A percentile compares a stretch with the other conserved stretches of the same genome.
phyloP scores from a whole-genome alignment of 2,329 filamentous ascomycete species.

The Monosporascus sp. region DNA sequence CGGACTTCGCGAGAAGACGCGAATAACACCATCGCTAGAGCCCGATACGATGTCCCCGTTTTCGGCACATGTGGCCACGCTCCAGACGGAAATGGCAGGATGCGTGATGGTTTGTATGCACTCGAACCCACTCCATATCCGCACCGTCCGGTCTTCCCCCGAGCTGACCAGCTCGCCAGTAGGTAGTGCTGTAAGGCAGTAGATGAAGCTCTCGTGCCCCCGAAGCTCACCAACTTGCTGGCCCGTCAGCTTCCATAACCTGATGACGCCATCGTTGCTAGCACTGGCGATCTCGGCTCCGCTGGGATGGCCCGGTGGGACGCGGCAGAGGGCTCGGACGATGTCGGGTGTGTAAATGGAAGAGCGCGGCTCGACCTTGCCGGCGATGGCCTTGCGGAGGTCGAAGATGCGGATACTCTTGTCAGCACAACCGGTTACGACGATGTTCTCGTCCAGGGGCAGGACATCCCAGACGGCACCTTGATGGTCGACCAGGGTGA shows the following conservation, averaged over 20 bases:
- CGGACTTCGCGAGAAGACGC: slow-evolving; percentile 72
- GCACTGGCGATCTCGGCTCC: slow-evolving; percentile 92
- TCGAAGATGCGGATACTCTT: slow-evolving; percentile 82
- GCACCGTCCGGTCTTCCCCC: slow-evolving; percentile 88
- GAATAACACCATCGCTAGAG: slow-evolving; percentile 79
- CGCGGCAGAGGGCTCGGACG: slow-evolving; percentile 78
- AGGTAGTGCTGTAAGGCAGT: slow-evolving; percentile 71
- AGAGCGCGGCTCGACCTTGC: slow-evolving; percentile 46
- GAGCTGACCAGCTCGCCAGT: slow-evolving; percentile 86
- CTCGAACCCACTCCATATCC: slow-evolving; percentile 76
- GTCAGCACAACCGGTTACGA: slow-evolving; percentile 91
- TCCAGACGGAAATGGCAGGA: slow-evolving; percentile 94
- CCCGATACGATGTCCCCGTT: slow-evolving; percentile 93
- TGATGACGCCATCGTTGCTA: slow-evolving; percentile 84
- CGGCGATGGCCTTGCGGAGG: slow-evolving; percentile 54
- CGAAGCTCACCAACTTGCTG: slow-evolving; percentile 69
- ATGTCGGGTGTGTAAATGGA: slow-evolving; percentile 69
- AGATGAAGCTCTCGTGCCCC: slow-evolving; percentile 94
- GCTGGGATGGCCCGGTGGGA: slow-evolving; percentile 70
- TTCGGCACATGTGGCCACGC: slow-evolving; percentile 73
- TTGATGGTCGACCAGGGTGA: slow-evolving; percentile 69
- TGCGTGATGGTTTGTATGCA: slow-evolving; percentile 96
- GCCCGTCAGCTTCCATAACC: slow-evolving; percentile 80
- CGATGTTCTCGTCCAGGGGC: slow-evolving; percentile 70
- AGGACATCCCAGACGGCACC: slow-evolving; percentile 85